A percentile compares a stretch with the other conserved stretches of the same genome.
Conservation (phyloP, 2,329 filamentous ascomycete species). For the Metarhizium album region DNA sequence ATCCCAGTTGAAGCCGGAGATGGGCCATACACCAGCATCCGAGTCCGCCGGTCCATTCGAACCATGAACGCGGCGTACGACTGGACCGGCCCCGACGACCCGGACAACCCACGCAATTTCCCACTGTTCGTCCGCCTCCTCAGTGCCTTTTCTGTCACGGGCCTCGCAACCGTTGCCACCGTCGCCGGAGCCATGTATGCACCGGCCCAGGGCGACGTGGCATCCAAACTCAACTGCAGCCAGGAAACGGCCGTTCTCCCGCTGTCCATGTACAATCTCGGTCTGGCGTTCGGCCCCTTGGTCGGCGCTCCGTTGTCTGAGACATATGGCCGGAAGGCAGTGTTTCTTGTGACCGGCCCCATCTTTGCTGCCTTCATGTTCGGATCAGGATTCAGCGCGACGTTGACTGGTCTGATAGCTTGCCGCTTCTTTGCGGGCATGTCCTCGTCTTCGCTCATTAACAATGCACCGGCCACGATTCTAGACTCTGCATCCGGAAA, state of each 20-base stretch:
- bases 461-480: slow-evolving; percentile 51
- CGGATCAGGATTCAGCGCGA: slow-evolving; percentile 55
- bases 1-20: neutral
- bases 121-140: slow-evolving; percentile 63
- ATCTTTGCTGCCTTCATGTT: slow-evolving; percentile 65
- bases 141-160: slow-evolving; percentile 62
- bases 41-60: slow-evolving; percentile 10
- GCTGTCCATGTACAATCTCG: slow-evolving; percentile 17
- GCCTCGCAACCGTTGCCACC: slow-evolving; percentile 49
- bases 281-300: slow-evolving; percentile 41
- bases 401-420: slow-evolving; percentile 59
- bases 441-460: slow-evolving; percentile 51
- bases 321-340: slow-evolving; percentile 47
- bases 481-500: slow-evolving; percentile 36
- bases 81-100: slow-evolving; percentile 44
- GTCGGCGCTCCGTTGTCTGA: slow-evolving; percentile 67
- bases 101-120: slow-evolving; percentile 77
- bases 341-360: slow-evolving; percentile 41
- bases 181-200: slow-evolving; percentile 22
- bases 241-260: slow-evolving; percentile 14
- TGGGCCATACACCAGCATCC: slow-evolving; percentile 1
- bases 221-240: slow-evolving; percentile 10
- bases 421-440: slow-evolving; percentile 59
- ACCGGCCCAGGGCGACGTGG: slow-evolving; percentile 15
- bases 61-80: slow-evolving; percentile 18